Percentiles rank a stretch among this genome's conserved stretches.
phyloP scores from a whole-genome alignment of 2,329 filamentous ascomycete species.

The Phyllosticta paracitricarpa region DNA sequence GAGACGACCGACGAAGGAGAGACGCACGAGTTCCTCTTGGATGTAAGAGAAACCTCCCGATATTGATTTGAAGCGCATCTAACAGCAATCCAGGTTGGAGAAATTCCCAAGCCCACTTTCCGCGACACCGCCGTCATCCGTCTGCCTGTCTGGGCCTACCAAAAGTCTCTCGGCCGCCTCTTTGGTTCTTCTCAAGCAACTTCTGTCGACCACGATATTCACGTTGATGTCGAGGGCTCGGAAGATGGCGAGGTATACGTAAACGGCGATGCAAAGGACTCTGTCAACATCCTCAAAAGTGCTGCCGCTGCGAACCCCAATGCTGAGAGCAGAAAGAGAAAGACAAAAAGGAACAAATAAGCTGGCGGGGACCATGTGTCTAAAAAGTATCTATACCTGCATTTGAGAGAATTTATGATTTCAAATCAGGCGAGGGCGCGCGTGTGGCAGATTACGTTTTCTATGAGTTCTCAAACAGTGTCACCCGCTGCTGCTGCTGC shows the following conservation, averaged over 20 bases:
- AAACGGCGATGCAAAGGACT: constrained; percentile 10
- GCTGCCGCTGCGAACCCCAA: constrained; percentile 36
- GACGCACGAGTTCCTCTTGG: constrained; percentile 72
- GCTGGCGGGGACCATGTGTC: neutral
- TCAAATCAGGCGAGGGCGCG: neutral
- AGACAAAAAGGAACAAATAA: constrained; percentile 7
- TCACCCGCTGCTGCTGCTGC: too few relatives aligned
- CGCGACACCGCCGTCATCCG: constrained; percentile 74
- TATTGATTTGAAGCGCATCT: constrained; percentile 8
- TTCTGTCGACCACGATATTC: constrained; percentile 25
- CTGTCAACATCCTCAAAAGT: constrained; percentile 27
- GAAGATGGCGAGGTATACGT: neutral
- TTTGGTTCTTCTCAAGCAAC: constrained; percentile 24
- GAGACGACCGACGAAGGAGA: constrained; percentile 81
- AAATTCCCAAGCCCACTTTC: constrained; percentile 68
- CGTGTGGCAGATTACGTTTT: neutral
- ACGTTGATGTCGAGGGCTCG: constrained; percentile 24
- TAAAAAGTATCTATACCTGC: neutral
- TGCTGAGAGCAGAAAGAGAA: constrained; percentile 35
- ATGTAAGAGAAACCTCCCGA: constrained; percentile 51
- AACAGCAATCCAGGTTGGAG: constrained; percentile 51
- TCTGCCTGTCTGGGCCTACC: constrained; percentile 65
- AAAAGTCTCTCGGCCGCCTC: constrained; percentile 34
- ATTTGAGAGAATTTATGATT: neutral
- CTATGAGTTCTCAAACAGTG: too few relatives aligned